Evolutionary conservation across 768 basidiomycete genomes (phyloP).

Genomic region (Amanita rubescens): DNA sequence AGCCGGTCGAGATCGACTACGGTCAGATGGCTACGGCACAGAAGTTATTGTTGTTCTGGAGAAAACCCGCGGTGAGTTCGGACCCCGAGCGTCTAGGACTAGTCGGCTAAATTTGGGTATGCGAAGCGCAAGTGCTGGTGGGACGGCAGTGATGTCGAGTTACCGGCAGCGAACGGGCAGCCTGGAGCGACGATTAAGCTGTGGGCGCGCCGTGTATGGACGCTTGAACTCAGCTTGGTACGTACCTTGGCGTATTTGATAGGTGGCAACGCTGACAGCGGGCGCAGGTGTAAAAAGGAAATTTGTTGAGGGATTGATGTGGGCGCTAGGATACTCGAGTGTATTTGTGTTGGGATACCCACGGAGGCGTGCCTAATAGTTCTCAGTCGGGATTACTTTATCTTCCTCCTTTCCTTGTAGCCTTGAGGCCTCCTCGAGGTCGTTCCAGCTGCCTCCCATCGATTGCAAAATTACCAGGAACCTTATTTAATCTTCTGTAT

Average conservation of each 20-base stretch:
- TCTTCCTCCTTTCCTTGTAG: slow-evolving; percentile 10
- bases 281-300: background rate
- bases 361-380: background rate
- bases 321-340: background rate
- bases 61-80: slow-evolving; percentile 94
- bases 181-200: slow-evolving; percentile 65
- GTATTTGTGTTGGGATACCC: background rate
- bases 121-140: slow-evolving; percentile 98
- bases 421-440: slow-evolving; percentile 22
- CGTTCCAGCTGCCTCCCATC: slow-evolving; percentile 10
- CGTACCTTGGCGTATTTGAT: slow-evolving; percentile 13
- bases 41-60: slow-evolving; percentile 95
- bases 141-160: slow-evolving; percentile 91
- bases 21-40: slow-evolving; percentile 96
- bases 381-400: too few relatives aligned
- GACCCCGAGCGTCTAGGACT: slow-evolving; percentile 3
- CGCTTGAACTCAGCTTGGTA: slow-evolving; percentile 91
- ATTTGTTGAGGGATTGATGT: background rate
- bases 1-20: slow-evolving; percentile 78
- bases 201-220: slow-evolving; percentile 98
- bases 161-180: slow-evolving; percentile 51
- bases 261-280: background rate
- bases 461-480: background rate
- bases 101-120: slow-evolving; percentile 6
- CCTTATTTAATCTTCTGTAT: background rate